phyloP scores from a whole-genome alignment of 2,329 filamentous ascomycete genomes.

The Aspergillus costaricaensis region DNA sequence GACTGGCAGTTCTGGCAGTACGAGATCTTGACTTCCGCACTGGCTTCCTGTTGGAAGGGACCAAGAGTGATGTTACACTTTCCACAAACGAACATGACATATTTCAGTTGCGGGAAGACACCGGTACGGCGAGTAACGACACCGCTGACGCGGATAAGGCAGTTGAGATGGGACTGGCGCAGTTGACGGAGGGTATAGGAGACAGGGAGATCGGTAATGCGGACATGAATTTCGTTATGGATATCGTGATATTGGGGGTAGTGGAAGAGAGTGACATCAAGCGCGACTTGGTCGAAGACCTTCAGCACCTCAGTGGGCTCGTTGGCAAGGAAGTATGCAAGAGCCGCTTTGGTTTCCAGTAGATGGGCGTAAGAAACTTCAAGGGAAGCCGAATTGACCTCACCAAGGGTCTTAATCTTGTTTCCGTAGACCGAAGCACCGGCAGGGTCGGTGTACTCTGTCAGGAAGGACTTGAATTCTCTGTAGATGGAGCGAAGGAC shows the following conservation, averaged over 20 bases:
- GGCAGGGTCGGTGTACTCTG: conserved; percentile 87
- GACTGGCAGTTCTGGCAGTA: conserved; percentile 98
- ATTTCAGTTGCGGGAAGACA: conserved; percentile 96
- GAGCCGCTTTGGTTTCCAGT: conserved; percentile 83
- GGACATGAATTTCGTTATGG: conserved; percentile 95
- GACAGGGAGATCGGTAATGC: conserved; percentile 90
- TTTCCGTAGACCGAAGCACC: conserved; percentile 93
- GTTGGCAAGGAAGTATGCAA: conserved; percentile 95
- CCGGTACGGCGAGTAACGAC: conserved; percentile 93
- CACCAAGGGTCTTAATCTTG: conserved; percentile 91
- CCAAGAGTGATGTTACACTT: conserved; percentile 92
- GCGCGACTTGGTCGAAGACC: conserved; percentile 93
- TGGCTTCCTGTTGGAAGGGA: conserved; percentile 96
- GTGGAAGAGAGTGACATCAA: conserved; percentile 93
- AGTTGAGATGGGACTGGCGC: conserved; percentile 93
- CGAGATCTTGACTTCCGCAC: conserved; percentile 91
- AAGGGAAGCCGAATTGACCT: conserved; percentile 92
- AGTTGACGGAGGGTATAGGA: conserved; percentile 94
- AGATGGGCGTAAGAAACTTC: conserved; percentile 96
- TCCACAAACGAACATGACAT: conserved; percentile 95
- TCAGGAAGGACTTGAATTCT: conserved; percentile 97
- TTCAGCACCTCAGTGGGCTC: conserved; percentile 93
- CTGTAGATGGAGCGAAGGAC: conserved; percentile 92
- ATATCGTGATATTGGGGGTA: conserved; percentile 98
- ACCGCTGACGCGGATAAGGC: conserved; percentile 87